Conservation (phyloP, 805 yeast species). For the Saturnispora bothae region DNA sequence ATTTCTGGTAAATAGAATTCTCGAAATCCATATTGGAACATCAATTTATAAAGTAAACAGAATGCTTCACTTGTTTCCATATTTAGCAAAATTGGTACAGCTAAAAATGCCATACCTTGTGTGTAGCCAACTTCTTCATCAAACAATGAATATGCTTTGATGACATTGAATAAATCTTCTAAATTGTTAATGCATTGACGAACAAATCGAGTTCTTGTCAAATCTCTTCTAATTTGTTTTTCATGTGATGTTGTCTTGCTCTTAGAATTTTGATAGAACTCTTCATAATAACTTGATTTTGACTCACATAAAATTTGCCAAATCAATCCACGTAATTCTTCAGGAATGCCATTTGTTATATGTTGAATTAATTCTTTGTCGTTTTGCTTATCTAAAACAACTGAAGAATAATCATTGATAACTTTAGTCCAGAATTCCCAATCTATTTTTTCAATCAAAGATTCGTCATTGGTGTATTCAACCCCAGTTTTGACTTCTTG, state of each 20-base stretch:
- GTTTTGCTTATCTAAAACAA: conserved; percentile 52
- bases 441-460: conserved; percentile 36
- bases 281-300: conserved; percentile 54
- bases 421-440: conserved; percentile 87
- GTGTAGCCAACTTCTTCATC: conserved; percentile 96
- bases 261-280: conserved; percentile 40
- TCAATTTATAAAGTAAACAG: conserved; percentile 65
- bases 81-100: conserved; percentile 74
- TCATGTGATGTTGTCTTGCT: conserved; percentile 52
- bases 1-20: conserved; percentile 75
- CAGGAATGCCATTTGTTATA: conserved; percentile 71
- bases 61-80: conserved; percentile 80
- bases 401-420: conserved; percentile 62
- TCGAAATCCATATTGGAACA: conserved; percentile 78
- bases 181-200: conserved; percentile 44
- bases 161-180: conserved; percentile 58
- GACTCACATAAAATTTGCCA: conserved; percentile 88
- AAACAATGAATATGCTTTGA: conserved; percentile 73
- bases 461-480: conserved; percentile 26
- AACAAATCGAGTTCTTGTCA: conserved; percentile 77
- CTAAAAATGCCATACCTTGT: conserved; percentile 94
- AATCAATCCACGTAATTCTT: conserved; percentile 74
- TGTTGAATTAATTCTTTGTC: conserved; percentile 51
- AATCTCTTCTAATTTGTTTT: conserved; percentile 68
- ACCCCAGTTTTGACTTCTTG: conserved; percentile 41